Base-by-base conservation (phyloP, 345 rosid species). In the Rhizophora mangle region DNA sequence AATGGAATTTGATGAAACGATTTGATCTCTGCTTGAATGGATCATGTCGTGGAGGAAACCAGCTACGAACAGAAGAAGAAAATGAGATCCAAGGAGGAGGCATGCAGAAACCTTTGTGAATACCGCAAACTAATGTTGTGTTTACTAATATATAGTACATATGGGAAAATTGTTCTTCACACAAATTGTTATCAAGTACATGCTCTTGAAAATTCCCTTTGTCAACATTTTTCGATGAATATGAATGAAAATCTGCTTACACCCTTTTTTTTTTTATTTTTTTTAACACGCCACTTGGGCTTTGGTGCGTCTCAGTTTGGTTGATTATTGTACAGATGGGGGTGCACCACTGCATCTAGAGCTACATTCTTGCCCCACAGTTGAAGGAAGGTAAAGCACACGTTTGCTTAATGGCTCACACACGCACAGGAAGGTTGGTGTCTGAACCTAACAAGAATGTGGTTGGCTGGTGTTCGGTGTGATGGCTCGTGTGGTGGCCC, bases 1-100 rank as follows among this genome's bases (percentile, higher is more conserved):
- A 24, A 56, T 56, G 60, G 60, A 21, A 27, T 56, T 56, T 7
- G 60, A 56, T 56, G 60, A 56, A 56, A 56, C 60, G 31, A 56
- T 27, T 22, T 56, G 60, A 56, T 56, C 18, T 56, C 10, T 56
- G 13, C 30, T 24, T 24, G 60, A 24, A 56, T 21, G 26, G 60
- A 56, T 56, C 60, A 3, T 2, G 18, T 56, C 16, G 31, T 11
- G 31, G 60, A 56, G 3, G 31, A 21, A 56, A 56, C 60, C 31
- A 2, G 31, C 18, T 3, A 15, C 60, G 4, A 15, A 24, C 60
- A 56, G 18, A 31, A 24, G 60, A 56, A 15, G 29, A 10, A 56
- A 56, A 56, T 2, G 6, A 24, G 3, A 8, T 16, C 31, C 60
- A 24, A 56, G 6, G 4, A 16, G 60, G 30, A 24, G 11, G 26